Evolutionary conservation across 345 rosid species (phyloP), one percentile per base, ranked within the genome.

Genomic region (Citrus mangshanensis): DNA sequence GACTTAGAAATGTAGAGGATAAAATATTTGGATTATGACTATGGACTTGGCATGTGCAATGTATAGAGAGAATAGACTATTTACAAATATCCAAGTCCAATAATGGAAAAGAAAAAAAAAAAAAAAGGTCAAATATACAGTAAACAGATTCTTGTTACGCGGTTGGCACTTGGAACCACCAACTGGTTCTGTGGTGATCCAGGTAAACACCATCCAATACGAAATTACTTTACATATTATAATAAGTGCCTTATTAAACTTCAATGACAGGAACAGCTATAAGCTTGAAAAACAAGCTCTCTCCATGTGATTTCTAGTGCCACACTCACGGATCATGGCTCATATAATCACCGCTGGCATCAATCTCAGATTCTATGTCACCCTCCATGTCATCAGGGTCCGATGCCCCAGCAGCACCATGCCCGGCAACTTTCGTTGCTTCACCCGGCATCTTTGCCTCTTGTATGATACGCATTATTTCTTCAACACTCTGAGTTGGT

Each of bases 281-380:
- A 69, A 62, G 13, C 56, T 21, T n/a, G 42, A n/a, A 46, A 55
- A 61, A 6, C 54, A 34, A 16, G 58, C 62, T 71, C 25, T 70
- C 13, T 34, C 40, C 24, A 40, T 54, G 55, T 5, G 56, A 58
- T 59, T 73, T 62, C 13, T 4, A 69, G 56, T 49, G 76, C 62
- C 72, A 10, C 6, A 76, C 46, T 77, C 78, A 81, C 4, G 60
- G 24, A 67, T 28, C 22, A 5, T 76, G 21, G 32, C 56, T 73
- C 54, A 73, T 22, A 46, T 76, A 74, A 28, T 89, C 92, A 32
- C 89, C 89, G 28, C 90, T 87, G 32, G 46, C 82, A 72, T 89
- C 91, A 28, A 89, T 73, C 72, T 91, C 93, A 5, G 86, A 86
- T 37, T 89, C 95, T 78, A 87, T 46, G 75, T 86, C 89, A 24